Base-by-base conservation (phyloP, 2,329 filamentous ascomycete species). In the Alternaria ventricosa region DNA sequence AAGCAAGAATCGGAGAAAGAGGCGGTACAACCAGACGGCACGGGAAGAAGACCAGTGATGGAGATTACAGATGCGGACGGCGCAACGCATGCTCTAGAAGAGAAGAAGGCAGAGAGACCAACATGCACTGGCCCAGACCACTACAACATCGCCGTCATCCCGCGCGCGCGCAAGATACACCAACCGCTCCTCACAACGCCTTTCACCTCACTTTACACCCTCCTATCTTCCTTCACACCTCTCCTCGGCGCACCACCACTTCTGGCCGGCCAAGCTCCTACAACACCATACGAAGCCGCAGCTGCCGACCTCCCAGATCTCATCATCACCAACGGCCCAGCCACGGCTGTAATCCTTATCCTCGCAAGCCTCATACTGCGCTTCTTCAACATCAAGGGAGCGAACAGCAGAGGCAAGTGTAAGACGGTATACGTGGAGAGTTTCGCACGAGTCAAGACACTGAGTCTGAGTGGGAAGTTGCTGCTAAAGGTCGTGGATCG, bases 341-440 rank as follows among this genome's bases (percentile, higher is more conserved):
- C 91, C 0, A 97, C 93, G 0, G 93, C 90, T 1, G 93, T 97
- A 64, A 90, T 97, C 36, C 84, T 97, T 51, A 79, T 91, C 5
- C 75, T 90, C 3, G 87, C 88, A 0, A 83, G 84, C 1, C 79
- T 87, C 3, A 51, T 89, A 13, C 72, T 92, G 55, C 84, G 86
- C n/a, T 84, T 88, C 71, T 82, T 86, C 63, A 74, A 84, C 61
- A 53, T 80, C 6, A 64, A 68, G 53, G 79, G 80, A 10, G 78
- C 73, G 30, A 66, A 79, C 41, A 74, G 74, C 8, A 77, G 83
- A 20, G 81, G 84, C 27, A 86, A 86, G 67, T 90, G 95, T 82
- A 88, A 89, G 66, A 90, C 92, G 10, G 84, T 98, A 13, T 99
- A 96, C 78, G 87, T 97, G 27, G 96, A 99, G 84, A 96, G 92